Conservation (phyloP, 495 filamentous ascomycete species). For the Sordaria brevicollis region DNA sequence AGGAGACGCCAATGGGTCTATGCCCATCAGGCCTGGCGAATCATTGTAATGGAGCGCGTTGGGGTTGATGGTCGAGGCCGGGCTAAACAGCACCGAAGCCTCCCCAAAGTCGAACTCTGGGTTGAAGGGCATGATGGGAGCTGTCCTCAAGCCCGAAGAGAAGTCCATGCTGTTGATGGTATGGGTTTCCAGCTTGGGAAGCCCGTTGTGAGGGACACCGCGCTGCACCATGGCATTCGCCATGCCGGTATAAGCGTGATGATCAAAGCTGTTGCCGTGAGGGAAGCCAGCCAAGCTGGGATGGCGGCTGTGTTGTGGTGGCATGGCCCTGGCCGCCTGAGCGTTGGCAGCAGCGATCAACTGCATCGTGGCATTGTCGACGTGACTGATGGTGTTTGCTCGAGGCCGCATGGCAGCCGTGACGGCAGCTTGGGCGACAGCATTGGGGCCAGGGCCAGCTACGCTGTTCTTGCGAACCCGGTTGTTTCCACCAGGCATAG, state of each 20-base stretch:
- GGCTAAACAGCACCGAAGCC: constrained; percentile 60
- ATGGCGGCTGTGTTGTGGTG: constrained; percentile 48
- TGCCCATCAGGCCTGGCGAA: constrained; percentile 60
- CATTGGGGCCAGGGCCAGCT: constrained; percentile 42
- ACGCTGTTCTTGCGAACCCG: constrained; percentile 89
- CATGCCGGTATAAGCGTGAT: constrained; percentile 54
- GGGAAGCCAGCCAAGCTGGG: constrained; percentile 56
- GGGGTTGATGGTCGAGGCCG: constrained; percentile 75
- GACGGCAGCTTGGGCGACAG: constrained; percentile 32
- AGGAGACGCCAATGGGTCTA: constrained; percentile 64
- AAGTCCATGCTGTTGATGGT: constrained; percentile 45
- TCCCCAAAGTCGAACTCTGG: constrained; percentile 55
- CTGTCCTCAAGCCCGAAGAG: constrained; percentile 62
- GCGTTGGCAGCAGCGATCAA: constrained; percentile 52
- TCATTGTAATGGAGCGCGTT: constrained; percentile 89
- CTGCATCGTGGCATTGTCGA: constrained; percentile 66
- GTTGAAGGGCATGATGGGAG: constrained; percentile 63
- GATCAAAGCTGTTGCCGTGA: constrained; percentile 41
- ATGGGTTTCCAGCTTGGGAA: constrained; percentile 79
- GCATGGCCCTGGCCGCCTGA: constrained; percentile 43
- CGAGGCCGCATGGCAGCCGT: constrained; percentile 65
- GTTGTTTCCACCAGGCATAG: constrained; percentile 46
- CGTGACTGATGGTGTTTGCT: constrained; percentile 94
- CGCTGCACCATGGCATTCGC: constrained; percentile 54
- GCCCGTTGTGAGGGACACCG: constrained; percentile 46